Base-by-base conservation (phyloP, 73 alveolate genomes). In the Tetrahymena thermophila region DNA sequence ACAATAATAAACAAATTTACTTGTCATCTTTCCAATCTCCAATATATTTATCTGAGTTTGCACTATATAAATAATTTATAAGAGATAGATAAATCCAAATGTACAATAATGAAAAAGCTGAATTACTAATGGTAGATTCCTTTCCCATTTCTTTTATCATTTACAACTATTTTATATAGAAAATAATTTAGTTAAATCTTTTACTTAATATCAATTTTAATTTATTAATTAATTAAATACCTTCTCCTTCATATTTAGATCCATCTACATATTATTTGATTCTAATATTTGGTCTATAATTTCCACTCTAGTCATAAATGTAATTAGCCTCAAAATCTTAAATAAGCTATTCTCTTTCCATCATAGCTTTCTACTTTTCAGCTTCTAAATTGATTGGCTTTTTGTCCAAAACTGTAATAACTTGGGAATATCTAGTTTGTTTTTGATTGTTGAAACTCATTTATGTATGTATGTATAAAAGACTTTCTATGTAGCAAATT, bases 171-270 rank as follows among this genome's bases (percentile, higher is more conserved):
- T 71, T 71, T 19, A n/a, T 71, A 71, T 57, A 0, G 17, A 71
- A 71, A 28, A 28, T 71, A 9, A 71, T 23, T 28, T 71, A n/a
- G 15, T 31, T 71, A 4, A 71, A 31, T 19, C 23, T n/a, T 34
- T 4, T 0, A 2, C 35, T 16, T n/a, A n/a, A 7, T 8, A 4
- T 23, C 13, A 25, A n/a, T 13, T 1, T 71, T 19, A n/a, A 8
- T 71, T n/a, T n/a, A n/a, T n/a, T n/a, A n/a, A n/a, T n/a, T n/a
- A n/a, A n/a, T n/a, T n/a, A n/a, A n/a, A n/a, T 71, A 71, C 89
- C 89, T 38, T 95, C 95, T 85, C 97, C 97, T 93, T 95, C 97
- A 95, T 95, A 95, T 15, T 94, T 57, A 34, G 95, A 94, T 25
- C 97, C 97, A 56, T 95, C 97, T n/a, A 93, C 94, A 50, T 71